phyloP scores from a whole-genome alignment of 2,329 filamentous ascomycete species.

The Blumeria hordei region DNA sequence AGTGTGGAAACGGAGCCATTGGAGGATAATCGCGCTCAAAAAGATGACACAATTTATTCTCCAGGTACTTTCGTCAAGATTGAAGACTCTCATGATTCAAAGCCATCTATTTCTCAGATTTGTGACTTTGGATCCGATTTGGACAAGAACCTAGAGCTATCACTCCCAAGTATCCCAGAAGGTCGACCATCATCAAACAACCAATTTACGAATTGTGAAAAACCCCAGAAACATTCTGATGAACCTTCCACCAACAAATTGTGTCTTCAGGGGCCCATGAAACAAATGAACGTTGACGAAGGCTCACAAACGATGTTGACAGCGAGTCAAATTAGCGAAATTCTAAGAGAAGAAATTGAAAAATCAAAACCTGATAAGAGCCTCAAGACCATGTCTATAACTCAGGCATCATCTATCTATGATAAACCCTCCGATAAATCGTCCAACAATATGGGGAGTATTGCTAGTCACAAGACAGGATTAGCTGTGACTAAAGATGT shows the following conservation, averaged over 20 bases:
- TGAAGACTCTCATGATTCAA: conserved; percentile 14
- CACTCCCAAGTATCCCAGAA: neutral
- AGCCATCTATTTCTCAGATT: neutral
- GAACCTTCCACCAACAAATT: too few species aligned
- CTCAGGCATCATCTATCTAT: conserved; percentile 13
- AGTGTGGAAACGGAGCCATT: conserved; percentile 13
- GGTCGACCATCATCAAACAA: neutral
- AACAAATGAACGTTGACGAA: conserved; percentile 27
- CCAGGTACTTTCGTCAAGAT: conserved; percentile 7
- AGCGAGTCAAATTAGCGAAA: conserved; percentile 54
- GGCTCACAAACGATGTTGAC: conserved; percentile 66
- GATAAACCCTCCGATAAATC: conserved; percentile 20
- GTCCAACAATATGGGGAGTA: conserved; percentile 25
- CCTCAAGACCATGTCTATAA: conserved; percentile 7
- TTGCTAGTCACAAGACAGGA: conserved; percentile 18
- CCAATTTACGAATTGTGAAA: too few species aligned
- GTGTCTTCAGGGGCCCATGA: too few species aligned
- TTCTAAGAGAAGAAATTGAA: conserved; percentile 32
- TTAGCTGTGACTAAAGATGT: conserved; percentile 15
- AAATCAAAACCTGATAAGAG: conserved; percentile 10
- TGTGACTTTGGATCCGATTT: too few species aligned
- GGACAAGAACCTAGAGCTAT: too few species aligned
- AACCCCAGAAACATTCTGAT: too few species aligned
- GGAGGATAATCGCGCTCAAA: conserved; percentile 24
- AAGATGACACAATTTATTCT: conserved; percentile 32